Evolutionary conservation across 2,329 filamentous ascomycete genomes (phyloP).

Genomic region (Diaporthe citrichinensis): DNA sequence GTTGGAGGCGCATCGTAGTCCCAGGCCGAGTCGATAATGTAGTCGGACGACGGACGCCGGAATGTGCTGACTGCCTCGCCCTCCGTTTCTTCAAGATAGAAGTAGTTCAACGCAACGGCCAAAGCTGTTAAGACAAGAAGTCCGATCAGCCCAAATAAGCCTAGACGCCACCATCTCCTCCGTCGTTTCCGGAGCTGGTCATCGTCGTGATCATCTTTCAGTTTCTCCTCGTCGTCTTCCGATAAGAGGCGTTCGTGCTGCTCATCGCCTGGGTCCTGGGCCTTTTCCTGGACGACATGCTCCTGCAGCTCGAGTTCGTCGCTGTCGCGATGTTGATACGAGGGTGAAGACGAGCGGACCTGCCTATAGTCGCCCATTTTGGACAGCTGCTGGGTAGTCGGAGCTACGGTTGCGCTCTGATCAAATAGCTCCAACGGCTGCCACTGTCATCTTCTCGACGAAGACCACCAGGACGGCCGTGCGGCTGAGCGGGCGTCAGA

Average conservation of each 20-base stretch:
- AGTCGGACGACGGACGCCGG: conserved; percentile 58
- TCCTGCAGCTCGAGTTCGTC: conserved; percentile 36
- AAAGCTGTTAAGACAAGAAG: conserved; percentile 7
- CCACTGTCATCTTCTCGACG: conserved; percentile 18
- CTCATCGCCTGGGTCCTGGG: conserved; percentile 27
- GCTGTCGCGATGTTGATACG: conserved; percentile 16
- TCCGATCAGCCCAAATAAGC: conserved; percentile 31
- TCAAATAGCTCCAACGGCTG: neutral
- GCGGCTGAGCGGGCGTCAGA: neutral
- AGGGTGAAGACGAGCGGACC: conserved; percentile 42
- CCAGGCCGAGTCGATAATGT: conserved; percentile 71
- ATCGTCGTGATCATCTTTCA: neutral
- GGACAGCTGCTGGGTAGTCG: neutral
- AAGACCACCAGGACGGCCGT: neutral
- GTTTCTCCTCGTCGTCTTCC: conserved; percentile 19
- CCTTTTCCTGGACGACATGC: conserved; percentile 27
- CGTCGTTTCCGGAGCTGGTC: neutral
- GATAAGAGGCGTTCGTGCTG: conserved; percentile 42
- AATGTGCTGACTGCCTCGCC: conserved; percentile 37
- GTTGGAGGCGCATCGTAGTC: conserved; percentile 63
- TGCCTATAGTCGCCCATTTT: conserved; percentile 42
- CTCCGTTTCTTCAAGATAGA: neutral
- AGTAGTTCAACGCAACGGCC: conserved; percentile 14
- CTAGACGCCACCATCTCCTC: conserved; percentile 37
- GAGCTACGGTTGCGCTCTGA: neutral